A percentile compares a stretch with the other conserved stretches of the same genome.
Conservation (phyloP, 768 basidiomycete genomes). For the Lanmaoa pseudosensibilis region DNA sequence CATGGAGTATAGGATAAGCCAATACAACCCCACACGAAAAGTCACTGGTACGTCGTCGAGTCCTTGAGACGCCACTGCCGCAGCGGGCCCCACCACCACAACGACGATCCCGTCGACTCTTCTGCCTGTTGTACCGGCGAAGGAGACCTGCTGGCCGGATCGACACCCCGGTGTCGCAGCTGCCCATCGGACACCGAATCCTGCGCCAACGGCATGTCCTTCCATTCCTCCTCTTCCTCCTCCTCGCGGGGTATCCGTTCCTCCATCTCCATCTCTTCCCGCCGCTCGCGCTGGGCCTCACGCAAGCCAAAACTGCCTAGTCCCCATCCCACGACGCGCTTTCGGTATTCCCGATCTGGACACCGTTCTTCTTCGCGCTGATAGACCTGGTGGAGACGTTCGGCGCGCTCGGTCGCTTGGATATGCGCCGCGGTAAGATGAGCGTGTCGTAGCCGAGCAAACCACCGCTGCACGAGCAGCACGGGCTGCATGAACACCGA, state of each 20-base stretch:
- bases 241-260: conserved; percentile 1
- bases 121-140: conserved; percentile 6
- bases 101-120: conserved; percentile 35
- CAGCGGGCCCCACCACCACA: conserved; percentile 85
- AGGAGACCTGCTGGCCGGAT: not conserved
- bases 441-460: conserved; percentile 60
- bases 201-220: conserved; percentile 2
- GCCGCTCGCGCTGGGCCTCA: conserved; percentile 33
- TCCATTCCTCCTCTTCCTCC: conserved; percentile 29
- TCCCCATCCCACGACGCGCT: conserved; percentile 59
- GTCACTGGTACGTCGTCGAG: conserved; percentile 60
- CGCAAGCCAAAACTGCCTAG: conserved; percentile 65
- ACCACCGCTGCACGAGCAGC: conserved; percentile 51
- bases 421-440: conserved; percentile 69
- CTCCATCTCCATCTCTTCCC: conserved; percentile 14
- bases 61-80: conserved; percentile 75
- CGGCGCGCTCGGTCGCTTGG: conserved; percentile 67
- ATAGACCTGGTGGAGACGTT: conserved; percentile 64
- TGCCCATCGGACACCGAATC: not conserved
- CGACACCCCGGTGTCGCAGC: conserved; percentile 12
- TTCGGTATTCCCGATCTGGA: conserved; percentile 26
- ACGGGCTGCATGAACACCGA: conserved; percentile 9
- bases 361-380: conserved; percentile 34
- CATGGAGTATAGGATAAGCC: not conserved
- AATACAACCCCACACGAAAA: too few relatives aligned